These are phyloP conservation scores for Nicotiana sylvestris DNA, from an alignment of 257 asterid species.

Conservation along the genomic window DNA sequence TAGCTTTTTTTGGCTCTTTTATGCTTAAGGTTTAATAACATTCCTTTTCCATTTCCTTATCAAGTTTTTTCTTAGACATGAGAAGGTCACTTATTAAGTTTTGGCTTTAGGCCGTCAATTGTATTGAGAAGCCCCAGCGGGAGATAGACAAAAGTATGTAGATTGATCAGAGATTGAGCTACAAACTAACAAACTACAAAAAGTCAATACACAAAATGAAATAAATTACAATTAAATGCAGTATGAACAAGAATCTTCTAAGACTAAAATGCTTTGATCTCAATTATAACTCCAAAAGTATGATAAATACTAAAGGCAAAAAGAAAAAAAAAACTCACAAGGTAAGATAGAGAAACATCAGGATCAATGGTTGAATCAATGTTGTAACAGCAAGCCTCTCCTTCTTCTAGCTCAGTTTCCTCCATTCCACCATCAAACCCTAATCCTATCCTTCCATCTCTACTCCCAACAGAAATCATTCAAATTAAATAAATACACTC, in stretches of 20 bases:
- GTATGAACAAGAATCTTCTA: neutral
- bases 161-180: neutral
- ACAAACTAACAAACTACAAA: neutral
- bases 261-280: neutral
- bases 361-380: conserved; percentile 77
- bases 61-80: neutral
- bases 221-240: neutral
- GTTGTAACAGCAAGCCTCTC: conserved; percentile 61
- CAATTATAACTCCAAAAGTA: neutral
- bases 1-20: neutral
- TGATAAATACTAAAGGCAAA: neutral
- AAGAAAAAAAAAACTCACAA: conserved; percentile 45
- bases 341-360: conserved; percentile 88
- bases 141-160: neutral
- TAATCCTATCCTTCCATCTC: conserved; percentile 72
- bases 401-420: conserved; percentile 90
- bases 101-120: neutral
- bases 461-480: conserved; percentile 76
- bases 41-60: neutral
- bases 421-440: conserved; percentile 57
- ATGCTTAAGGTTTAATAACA: neutral
- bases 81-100: neutral
- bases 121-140: neutral
- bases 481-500: conserved; percentile 13
- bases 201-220: neutral